Base-by-base conservation (phyloP, 495 filamentous ascomycete genomes). In the Jackrogersella multiformis region DNA sequence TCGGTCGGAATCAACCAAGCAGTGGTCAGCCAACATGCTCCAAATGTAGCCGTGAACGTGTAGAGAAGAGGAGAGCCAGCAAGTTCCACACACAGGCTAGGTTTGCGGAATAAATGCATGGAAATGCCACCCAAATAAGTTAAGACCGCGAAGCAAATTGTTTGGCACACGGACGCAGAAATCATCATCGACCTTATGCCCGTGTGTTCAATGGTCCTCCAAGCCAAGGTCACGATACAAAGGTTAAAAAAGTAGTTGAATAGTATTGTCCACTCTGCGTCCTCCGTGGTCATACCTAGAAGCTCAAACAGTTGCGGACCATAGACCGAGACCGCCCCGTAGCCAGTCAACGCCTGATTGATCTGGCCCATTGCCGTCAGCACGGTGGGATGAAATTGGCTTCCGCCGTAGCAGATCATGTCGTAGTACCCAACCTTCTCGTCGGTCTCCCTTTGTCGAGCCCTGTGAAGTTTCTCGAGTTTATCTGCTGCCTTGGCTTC, bases 1-100 rank as follows among this genome's bases (percentile, higher is more conserved):
- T 87, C 84, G 0, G 85, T 87, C 2, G 85, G 85, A 51, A 87
- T 85, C 12, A 87, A 72, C 85, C 84, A 87, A 39, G 81, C 76
- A 5, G 85, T 80, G 1, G 83, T 67, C 7, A 87, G 72, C 85
- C 84, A 87, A 34, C 81, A 84, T 42, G 86, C 81, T 34, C 85
- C 85, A 69, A 87, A 87, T 36, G 80, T 79, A 1, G 82, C 81
- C 5, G 85, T 87, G 6, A 84, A 82, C 13, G 83, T 48, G 67
- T 74, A 86, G 1, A 87, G 72, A 3, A 72, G 68, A 0, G 85
- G 49, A 20, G 74, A 80, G 0, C 85, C 85, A 0, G 78, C 69
- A 16, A 86, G 77, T 13, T 78, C 82, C 5, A 82, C 66, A 0
- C 71, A 69, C n/a, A 82, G 48, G 4, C 66, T 44, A 4, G 78